phyloP scores from a whole-genome alignment of 2,329 filamentous ascomycete species.

The Fusarium sp. region DNA sequence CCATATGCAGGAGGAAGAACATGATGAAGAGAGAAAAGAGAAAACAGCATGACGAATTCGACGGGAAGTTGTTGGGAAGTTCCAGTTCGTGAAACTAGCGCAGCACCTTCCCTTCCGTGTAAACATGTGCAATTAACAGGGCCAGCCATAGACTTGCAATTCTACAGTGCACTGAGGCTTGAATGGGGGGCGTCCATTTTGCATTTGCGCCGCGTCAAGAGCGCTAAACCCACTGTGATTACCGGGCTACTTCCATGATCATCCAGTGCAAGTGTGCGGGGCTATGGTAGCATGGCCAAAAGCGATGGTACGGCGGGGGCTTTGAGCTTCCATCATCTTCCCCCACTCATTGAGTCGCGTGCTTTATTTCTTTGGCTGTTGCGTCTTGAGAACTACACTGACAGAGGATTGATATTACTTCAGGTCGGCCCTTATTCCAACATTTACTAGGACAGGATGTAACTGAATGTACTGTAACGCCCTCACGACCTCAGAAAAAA shows the following conservation, averaged over 20 bases:
- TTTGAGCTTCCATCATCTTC: slow-evolving; percentile 36
- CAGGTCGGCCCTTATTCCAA: background rate
- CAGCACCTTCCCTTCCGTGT: slow-evolving; percentile 8
- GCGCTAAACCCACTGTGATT: slow-evolving; percentile 37
- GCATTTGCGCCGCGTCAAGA: slow-evolving; percentile 1
- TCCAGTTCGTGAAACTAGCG: slow-evolving; percentile 6
- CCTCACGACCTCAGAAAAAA: background rate
- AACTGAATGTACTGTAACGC: background rate
- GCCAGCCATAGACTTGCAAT: slow-evolving; percentile 13
- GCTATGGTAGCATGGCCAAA: slow-evolving; percentile 11
- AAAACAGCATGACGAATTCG: background rate
- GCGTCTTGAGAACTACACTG: background rate
- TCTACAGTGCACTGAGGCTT: slow-evolving; percentile 21
- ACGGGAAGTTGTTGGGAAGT: background rate
- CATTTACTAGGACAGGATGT: background rate
- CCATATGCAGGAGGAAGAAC: background rate
- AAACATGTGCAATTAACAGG: slow-evolving; percentile 16
- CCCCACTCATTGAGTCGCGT: slow-evolving; percentile 38
- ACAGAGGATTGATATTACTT: background rate
- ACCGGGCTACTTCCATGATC: slow-evolving; percentile 3
- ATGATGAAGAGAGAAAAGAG: background rate
- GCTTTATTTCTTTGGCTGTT: slow-evolving; percentile 13
- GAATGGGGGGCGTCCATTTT: slow-evolving; percentile 9
- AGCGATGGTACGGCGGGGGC: slow-evolving; percentile 5
- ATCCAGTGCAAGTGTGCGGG: slow-evolving; percentile 21